Conservation (phyloP, 345 rosid genomes). For the Salix brachista region DNA sequence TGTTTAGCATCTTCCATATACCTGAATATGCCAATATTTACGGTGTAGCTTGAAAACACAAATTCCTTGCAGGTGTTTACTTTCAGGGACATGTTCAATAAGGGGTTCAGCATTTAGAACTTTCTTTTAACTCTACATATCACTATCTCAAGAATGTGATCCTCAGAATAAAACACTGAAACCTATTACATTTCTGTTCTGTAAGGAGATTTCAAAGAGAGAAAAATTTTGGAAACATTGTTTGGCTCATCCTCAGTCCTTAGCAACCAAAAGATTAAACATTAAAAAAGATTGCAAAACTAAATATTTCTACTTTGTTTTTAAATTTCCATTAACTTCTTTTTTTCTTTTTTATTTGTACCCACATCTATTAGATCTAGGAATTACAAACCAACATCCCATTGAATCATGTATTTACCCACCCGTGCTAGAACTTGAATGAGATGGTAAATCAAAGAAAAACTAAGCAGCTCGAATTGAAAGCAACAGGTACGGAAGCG, state of each 20-base stretch:
- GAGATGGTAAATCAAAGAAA: no score
- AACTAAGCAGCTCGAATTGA: no score
- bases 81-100: neutral
- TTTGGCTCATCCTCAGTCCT: neutral
- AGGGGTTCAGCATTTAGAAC: neutral
- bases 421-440: neutral
- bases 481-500: no score
- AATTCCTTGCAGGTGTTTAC: neutral
- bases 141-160: neutral
- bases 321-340: neutral
- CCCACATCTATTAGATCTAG: neutral
- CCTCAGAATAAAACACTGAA: neutral
- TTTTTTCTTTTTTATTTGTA: neutral
- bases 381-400: neutral
- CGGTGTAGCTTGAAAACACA: neutral
- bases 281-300: no score
- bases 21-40: neutral
- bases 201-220: neutral
- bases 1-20: neutral
- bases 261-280: neutral
- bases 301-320: neutral
- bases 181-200: neutral
- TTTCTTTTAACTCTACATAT: neutral
- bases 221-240: neutral
- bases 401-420: neutral